These are phyloP conservation scores for Dissophora globulifera DNA, from an alignment of 192 early-diverging fungal genomes.

Conservation along the genomic window DNA sequence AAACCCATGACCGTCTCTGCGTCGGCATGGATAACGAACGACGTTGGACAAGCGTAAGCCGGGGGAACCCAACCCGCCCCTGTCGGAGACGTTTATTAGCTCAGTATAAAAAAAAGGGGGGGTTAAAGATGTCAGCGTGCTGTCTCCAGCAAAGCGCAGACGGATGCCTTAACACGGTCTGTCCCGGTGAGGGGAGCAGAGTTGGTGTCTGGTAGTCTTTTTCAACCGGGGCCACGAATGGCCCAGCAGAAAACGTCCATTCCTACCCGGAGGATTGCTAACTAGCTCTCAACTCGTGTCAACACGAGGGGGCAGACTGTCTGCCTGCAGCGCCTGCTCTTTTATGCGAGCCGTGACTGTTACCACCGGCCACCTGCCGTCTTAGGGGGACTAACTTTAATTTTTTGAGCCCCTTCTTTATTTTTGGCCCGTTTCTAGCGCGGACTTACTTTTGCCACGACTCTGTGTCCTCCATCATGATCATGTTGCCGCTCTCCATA, in stretches of 20 bases:
- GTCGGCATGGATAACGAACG: too few relatives aligned
- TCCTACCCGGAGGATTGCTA: slow-evolving; percentile 58
- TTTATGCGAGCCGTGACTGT: too few relatives aligned
- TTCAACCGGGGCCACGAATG: slow-evolving; percentile 10
- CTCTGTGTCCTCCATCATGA: slow-evolving; percentile 39
- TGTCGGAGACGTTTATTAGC: background rate
- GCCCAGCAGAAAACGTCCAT: slow-evolving; percentile 35
- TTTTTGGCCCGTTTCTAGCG: too few relatives aligned
- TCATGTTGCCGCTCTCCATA: slow-evolving; percentile 1
- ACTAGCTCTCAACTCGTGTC: slow-evolving; percentile 57
- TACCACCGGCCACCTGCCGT: too few relatives aligned
- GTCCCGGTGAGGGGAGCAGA: background rate
- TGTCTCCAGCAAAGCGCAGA: slow-evolving; percentile 31
- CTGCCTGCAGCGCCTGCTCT: background rate
- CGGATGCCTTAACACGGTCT: slow-evolving; percentile 54
- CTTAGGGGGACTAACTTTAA: too few relatives aligned
- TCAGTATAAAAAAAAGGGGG: slow-evolving; percentile 34
- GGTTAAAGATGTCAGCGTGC: slow-evolving; percentile 46
- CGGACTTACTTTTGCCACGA: slow-evolving; percentile 36
- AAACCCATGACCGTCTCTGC: too few relatives aligned
- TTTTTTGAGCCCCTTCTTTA: too few relatives aligned
- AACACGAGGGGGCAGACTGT: slow-evolving; percentile 13
- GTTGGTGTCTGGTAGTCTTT: slow-evolving; percentile 52
- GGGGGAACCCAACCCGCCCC: background rate
- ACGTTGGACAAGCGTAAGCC: too few relatives aligned